phyloP scores from a whole-genome alignment of 352 stramenopile genomes.

The Phytophthora melonis region DNA sequence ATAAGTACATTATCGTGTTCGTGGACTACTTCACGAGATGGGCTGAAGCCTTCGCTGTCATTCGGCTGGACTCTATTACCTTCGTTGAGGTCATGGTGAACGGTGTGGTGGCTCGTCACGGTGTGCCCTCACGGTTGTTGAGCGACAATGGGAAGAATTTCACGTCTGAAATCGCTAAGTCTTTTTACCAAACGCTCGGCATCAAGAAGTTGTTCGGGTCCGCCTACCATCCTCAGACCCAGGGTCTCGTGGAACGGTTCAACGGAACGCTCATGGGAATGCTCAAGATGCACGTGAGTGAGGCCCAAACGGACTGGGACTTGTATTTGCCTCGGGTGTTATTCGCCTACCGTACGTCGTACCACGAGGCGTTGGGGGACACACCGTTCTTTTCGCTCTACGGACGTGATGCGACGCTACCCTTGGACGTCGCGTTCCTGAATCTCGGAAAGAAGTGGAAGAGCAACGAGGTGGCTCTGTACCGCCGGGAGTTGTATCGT shows the following conservation, averaged over 20 bases:
- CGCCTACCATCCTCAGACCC: constrained; percentile 8
- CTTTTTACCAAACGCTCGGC: constrained; percentile 5
- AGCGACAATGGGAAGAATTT: constrained; percentile 17
- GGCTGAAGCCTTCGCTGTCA: neutral
- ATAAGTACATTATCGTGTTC: constrained; percentile 6
- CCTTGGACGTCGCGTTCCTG: no score
- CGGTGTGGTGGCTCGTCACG: constrained; percentile 2
- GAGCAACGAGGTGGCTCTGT: constrained; percentile 13
- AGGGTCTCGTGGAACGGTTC: constrained; percentile 10
- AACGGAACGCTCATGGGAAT: constrained; percentile 11
- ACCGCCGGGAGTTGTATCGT: neutral
- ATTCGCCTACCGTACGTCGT: constrained; percentile 20
- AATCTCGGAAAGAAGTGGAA: constrained; percentile 16
- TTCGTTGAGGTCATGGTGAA: constrained; percentile 4
- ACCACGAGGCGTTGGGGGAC: constrained; percentile 11
- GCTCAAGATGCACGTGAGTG: neutral
- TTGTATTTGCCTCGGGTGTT: constrained; percentile 6
- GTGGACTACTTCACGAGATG: neutral
- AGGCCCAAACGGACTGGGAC: constrained; percentile 15
- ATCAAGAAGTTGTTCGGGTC: constrained; percentile 18
- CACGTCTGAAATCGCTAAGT: constrained; percentile 5
- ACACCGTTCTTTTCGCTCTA: no score
- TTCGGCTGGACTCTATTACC: neutral
- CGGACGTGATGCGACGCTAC: no score
- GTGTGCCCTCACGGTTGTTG: constrained; percentile 3